A percentile compares a stretch with the other conserved stretches of the same genome.
These are phyloP conservation scores for Alternaria consortialis DNA, from an alignment of 2,329 filamentous ascomycete species.

Conservation along the genomic window DNA sequence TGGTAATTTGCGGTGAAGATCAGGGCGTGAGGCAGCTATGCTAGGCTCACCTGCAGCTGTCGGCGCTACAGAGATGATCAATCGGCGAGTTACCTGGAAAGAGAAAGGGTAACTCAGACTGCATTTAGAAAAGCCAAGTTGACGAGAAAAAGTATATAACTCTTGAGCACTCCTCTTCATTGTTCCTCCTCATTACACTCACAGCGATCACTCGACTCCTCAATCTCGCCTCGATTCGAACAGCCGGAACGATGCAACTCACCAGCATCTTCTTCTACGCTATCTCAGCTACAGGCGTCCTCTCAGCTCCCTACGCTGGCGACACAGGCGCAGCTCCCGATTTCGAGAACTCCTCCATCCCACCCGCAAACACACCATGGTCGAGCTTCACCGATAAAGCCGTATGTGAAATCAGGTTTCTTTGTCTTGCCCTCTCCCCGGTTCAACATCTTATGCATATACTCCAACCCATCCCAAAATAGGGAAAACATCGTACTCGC, in stretches of 20 bases:
- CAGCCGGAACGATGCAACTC: neutral
- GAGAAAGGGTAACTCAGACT: too few relatives aligned
- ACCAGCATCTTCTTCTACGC: neutral
- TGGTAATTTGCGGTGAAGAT: too few relatives aligned
- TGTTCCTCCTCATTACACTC: neutral
- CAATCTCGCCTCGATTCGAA: neutral
- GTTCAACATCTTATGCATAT: too few relatives aligned
- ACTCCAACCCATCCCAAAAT: neutral
- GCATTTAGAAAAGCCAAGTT: neutral
- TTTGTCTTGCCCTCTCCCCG: neutral
- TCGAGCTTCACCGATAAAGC: slow-evolving; percentile 1
- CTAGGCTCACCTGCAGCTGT: neutral
- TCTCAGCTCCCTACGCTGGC: neutral
- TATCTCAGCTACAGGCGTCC: neutral
- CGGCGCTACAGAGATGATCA: neutral
- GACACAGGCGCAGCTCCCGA: neutral
- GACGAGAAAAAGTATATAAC: neutral
- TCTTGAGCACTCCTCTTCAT: neutral
- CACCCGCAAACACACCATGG: slow-evolving; percentile 4
- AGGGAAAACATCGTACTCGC: neutral
- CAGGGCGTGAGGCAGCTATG: neutral
- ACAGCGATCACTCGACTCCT: neutral
- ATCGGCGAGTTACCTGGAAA: too few relatives aligned
- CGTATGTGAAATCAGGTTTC: neutral
- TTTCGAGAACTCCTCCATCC: neutral